A percentile compares a stretch with the other conserved stretches of the same genome.
Evolutionary conservation across 2,329 filamentous ascomycete species (phyloP).

Genomic region (Aspergillus sp.): DNA sequence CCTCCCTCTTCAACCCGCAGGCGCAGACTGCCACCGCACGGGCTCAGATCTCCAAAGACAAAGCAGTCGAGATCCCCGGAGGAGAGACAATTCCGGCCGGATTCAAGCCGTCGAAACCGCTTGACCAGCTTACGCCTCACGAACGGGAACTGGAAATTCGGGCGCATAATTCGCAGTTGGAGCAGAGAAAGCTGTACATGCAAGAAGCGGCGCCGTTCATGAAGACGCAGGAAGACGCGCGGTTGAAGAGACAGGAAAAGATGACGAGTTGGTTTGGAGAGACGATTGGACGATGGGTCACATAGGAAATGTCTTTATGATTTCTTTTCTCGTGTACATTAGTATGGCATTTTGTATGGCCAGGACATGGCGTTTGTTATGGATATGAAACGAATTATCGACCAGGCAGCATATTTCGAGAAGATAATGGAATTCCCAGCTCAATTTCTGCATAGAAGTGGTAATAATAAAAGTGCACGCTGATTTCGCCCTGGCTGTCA

Average conservation of each 20-base stretch:
- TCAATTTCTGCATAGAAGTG: background rate
- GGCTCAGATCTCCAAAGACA: conserved; percentile 4
- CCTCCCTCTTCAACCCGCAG: conserved; percentile 39
- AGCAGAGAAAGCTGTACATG: conserved; percentile 31
- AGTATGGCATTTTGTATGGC: background rate
- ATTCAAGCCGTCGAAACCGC: conserved; percentile 30
- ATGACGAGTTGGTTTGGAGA: conserved; percentile 38
- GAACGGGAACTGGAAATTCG: conserved; percentile 41
- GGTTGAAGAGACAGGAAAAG: conserved; percentile 32
- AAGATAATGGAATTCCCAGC: too few species aligned
- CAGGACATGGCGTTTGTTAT: background rate
- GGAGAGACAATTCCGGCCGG: conserved; percentile 29
- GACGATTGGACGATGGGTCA: conserved; percentile 36
- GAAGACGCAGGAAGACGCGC: conserved; percentile 31
- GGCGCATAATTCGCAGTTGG: conserved; percentile 30
- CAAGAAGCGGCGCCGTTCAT: conserved; percentile 31
- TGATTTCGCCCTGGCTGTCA: conserved; percentile 4
- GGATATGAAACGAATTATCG: background rate
- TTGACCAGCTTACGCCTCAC: conserved; percentile 39
- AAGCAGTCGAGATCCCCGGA: conserved; percentile 30
- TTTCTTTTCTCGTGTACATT: conserved; percentile 9
- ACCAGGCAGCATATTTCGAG: too few species aligned
- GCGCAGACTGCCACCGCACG: conserved; percentile 10
- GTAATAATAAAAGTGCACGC: background rate
- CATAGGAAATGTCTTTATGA: conserved; percentile 14